Percentiles rank a stretch among this genome's conserved stretches.
phyloP scores from a whole-genome alignment of 1,284 basidiomycete genomes.

The Amylostereum chailletii region DNA sequence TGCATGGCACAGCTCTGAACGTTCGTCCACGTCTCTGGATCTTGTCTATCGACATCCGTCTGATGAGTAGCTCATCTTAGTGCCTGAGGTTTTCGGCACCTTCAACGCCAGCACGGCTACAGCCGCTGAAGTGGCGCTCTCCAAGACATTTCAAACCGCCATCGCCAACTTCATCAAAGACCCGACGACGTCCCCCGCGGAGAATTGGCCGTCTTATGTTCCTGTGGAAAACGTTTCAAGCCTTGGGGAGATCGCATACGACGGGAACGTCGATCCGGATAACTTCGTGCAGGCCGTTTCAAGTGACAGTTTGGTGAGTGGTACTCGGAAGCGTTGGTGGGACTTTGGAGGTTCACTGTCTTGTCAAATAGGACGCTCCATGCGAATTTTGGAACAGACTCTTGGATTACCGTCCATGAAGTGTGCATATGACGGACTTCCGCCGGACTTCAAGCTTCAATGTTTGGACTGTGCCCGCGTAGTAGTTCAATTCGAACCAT shows the following conservation, averaged over 20 bases:
- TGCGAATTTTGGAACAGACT: neutral
- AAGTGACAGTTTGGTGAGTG: neutral
- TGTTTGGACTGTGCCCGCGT: too few relatives aligned
- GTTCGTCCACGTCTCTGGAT: neutral
- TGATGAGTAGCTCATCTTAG: neutral
- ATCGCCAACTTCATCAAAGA: conserved; percentile 13
- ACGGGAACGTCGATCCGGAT: neutral
- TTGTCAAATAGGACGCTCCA: neutral
- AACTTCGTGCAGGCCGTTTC: conserved; percentile 2
- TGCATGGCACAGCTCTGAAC: conserved; percentile 3
- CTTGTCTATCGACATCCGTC: neutral
- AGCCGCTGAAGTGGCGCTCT: conserved; percentile 8
- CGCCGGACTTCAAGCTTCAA: too few relatives aligned
- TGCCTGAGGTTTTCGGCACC: conserved; percentile 12
- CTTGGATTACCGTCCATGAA: conserved; percentile 16
- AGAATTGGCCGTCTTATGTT: conserved; percentile 3
- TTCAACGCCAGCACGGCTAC: conserved; percentile 12
- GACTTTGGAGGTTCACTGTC: neutral
- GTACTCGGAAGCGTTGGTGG: neutral
- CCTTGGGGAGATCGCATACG: conserved; percentile 6
- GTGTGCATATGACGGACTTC: too few relatives aligned
- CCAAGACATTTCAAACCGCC: conserved; percentile 10
- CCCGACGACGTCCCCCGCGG: conserved; percentile 4
- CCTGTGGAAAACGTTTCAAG: neutral
- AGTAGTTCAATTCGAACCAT: too few relatives aligned